phyloP scores from a whole-genome alignment of 1,139 yeast species.

The Yamadazyma membranifaciens region DNA sequence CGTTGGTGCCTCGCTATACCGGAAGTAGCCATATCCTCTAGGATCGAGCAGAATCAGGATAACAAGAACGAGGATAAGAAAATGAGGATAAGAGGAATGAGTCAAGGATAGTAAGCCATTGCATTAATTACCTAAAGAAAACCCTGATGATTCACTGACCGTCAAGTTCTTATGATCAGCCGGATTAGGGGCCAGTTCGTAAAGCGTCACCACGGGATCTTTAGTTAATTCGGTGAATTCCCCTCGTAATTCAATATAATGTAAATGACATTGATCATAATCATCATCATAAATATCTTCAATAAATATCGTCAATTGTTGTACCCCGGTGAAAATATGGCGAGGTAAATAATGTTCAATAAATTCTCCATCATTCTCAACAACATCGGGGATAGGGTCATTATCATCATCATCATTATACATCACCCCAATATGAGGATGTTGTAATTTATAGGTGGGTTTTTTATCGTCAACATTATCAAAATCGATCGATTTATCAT shows the following conservation, averaged over 20 bases:
- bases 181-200: constrained; percentile 93
- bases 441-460: constrained; percentile 55
- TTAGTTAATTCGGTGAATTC: constrained; percentile 61
- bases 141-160: constrained; percentile 6
- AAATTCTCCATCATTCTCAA: constrained; percentile 49
- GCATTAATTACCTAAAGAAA: constrained; percentile 7
- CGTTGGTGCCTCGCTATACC: too few relatives aligned
- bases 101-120: too few relatives aligned
- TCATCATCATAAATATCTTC: constrained; percentile 69
- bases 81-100: too few relatives aligned
- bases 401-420: constrained; percentile 33
- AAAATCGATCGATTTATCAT: constrained; percentile 66
- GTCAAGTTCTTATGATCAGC: constrained; percentile 62
- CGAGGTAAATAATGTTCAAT: constrained; percentile 85
- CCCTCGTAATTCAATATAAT: constrained; percentile 80
- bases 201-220: constrained; percentile 72
- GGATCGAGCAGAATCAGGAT: too few relatives aligned
- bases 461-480: constrained; percentile 52
- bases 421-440: constrained; percentile 59
- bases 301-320: constrained; percentile 64
- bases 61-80: too few relatives aligned
- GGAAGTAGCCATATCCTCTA: too few relatives aligned
- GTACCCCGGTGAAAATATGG: constrained; percentile 68
- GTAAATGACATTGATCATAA: constrained; percentile 51
- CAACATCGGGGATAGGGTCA: constrained; percentile 34